Conservation (phyloP, 139 green algal species). For the Tetradesmus lagerheimii region DNA sequence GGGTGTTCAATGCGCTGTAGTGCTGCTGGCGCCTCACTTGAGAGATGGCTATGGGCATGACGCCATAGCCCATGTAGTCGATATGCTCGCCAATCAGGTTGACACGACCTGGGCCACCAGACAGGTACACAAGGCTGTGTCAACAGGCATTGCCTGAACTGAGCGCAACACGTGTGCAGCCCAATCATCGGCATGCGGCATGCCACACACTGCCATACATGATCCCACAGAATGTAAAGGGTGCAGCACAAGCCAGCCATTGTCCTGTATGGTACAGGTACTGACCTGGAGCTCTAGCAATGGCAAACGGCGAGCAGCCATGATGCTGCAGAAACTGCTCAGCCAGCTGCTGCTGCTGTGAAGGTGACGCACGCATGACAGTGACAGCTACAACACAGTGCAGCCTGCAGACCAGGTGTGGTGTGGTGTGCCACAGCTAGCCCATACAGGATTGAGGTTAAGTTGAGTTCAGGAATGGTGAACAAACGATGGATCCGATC, state of each 20-base stretch:
- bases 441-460: no score
- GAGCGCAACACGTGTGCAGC: neutral
- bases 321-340: neutral
- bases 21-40: conserved; percentile 61
- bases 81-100: conserved; percentile 99
- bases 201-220: no score
- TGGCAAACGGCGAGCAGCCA: neutral
- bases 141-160: neutral
- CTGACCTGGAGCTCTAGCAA: conserved; percentile 19
- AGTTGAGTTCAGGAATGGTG: no score
- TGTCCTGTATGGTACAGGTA: neutral
- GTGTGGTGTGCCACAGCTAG: no score
- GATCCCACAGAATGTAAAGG: no score
- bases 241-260: no score
- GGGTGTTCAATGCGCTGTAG: neutral
- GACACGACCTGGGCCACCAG: conserved; percentile 82
- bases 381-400: no score
- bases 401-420: no score
- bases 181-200: no score
- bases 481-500: no score
- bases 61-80: conserved; percentile 97
- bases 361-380: neutral
- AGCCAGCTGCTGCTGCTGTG: neutral
- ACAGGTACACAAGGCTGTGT: no score
- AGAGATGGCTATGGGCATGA: conserved; percentile 96